Evolutionary conservation across 331 rosid genomes (phyloP).

Genomic region (Telfairia occidentalis): DNA sequence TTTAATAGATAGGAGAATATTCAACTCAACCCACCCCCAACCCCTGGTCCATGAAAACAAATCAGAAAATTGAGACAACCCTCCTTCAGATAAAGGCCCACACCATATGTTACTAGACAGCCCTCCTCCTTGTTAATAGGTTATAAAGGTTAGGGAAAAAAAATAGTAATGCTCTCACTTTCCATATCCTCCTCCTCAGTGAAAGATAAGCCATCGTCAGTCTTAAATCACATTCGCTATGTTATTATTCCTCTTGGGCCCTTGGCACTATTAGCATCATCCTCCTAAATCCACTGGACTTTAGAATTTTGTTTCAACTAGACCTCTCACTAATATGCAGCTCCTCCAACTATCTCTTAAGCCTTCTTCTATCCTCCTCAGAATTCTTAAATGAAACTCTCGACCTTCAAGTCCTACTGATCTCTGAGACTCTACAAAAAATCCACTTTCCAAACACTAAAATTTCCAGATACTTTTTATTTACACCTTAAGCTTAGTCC

Average conservation of each 20-base stretch:
- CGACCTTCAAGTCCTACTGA: not conserved
- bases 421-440: not conserved
- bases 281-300: not conserved
- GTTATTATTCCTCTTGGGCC: not conserved
- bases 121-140: too few relatives aligned
- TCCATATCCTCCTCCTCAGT: too few relatives aligned
- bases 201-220: too few relatives aligned
- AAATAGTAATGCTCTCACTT: too few relatives aligned
- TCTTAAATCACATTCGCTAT: too few relatives aligned
- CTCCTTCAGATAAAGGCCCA: too few relatives aligned
- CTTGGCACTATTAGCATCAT: not conserved
- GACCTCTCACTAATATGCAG: not conserved
- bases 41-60: too few relatives aligned
- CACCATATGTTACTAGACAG: too few relatives aligned
- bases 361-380: not conserved
- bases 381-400: not conserved
- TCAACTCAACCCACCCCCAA: too few relatives aligned
- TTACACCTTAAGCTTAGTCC: not conserved
- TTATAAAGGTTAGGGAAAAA: too few relatives aligned
- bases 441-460: not conserved
- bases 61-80: too few relatives aligned
- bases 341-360: not conserved
- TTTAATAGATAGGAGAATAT: not conserved
- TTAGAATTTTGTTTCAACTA: not conserved
- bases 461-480: not conserved